Percentiles rank a stretch among this genome's conserved stretches.
These are phyloP conservation scores for Colletotrichum nymphaeae DNA, from an alignment of 2,329 filamentous ascomycete genomes.

Conservation along the genomic window DNA sequence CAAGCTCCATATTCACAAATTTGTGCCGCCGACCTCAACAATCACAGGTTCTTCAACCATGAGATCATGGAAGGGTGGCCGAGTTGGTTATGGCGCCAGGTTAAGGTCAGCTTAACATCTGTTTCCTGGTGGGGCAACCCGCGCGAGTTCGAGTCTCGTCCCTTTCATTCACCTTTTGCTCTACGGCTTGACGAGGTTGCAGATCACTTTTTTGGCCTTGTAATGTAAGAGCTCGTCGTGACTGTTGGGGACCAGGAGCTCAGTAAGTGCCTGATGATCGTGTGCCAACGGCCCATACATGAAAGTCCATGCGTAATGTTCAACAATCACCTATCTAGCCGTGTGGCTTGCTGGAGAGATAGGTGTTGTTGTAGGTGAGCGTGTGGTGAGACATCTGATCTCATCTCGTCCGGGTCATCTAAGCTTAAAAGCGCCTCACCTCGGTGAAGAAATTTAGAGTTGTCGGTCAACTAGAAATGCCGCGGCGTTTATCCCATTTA, in stretches of 20 bases:
- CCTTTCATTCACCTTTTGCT: background rate
- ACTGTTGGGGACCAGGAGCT: background rate
- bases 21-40: accelerated
- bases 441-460: constrained; percentile 16
- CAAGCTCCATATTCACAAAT: background rate
- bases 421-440: background rate
- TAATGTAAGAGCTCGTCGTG: background rate
- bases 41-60: background rate
- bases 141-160: constrained; percentile 18
- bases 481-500: background rate
- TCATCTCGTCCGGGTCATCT: background rate
- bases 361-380: background rate
- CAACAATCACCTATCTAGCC: background rate
- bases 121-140: constrained; percentile 18
- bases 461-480: constrained; percentile 7
- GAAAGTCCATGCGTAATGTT: background rate
- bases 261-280: background rate
- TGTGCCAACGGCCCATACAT: background rate
- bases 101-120: constrained; percentile 19
- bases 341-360: background rate
- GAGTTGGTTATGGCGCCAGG: constrained; percentile 20
- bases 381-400: background rate
- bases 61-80: background rate
- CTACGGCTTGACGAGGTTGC: accelerated
- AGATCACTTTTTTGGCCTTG: background rate